Conservation (phyloP, 331 rosid species). For the Stylosanthes scabra region DNA sequence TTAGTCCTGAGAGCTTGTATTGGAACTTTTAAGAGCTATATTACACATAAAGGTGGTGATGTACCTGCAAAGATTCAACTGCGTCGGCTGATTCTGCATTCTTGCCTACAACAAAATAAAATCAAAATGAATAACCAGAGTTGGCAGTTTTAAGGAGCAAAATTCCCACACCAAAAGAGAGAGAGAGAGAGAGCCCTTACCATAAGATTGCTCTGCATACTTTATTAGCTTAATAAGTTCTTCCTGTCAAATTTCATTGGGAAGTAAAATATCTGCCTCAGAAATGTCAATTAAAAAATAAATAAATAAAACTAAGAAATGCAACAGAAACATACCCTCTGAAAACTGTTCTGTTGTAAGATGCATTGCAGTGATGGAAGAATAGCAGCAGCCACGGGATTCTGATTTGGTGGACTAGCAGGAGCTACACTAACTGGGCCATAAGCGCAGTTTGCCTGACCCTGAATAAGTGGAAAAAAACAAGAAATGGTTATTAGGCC, state of each 20-base stretch:
- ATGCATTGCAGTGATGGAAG: constrained; percentile 80
- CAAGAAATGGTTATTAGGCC: too few relatives aligned
- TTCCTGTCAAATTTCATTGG: constrained; percentile 62
- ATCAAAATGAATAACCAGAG: constrained; percentile 41
- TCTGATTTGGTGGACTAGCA: constrained; percentile 53
- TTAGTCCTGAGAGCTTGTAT: neutral
- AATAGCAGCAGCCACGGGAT: constrained; percentile 52
- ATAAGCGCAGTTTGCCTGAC: constrained; percentile 53
- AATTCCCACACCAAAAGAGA: neutral
- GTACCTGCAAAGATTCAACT: constrained; percentile 72
- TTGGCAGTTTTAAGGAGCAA: constrained; percentile 16
- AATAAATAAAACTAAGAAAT: constrained; percentile 3
- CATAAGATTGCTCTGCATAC: constrained; percentile 74
- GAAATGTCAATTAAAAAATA: constrained; percentile 13
- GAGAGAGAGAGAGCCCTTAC: constrained; percentile 62
- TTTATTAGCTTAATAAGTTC: constrained; percentile 80
- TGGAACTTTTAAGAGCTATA: constrained; percentile 3
- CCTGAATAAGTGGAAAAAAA: constrained; percentile 64
- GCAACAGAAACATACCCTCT: constrained; percentile 63
- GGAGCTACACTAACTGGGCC: constrained; percentile 59
- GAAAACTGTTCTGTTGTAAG: constrained; percentile 77
- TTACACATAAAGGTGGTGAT: constrained; percentile 20
- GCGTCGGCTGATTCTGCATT: constrained; percentile 64
- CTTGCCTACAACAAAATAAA: constrained; percentile 59
- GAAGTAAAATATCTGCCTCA: constrained; percentile 28